phyloP scores from a whole-genome alignment of 768 basidiomycete genomes.

The Thelephora aurantiotincta region DNA sequence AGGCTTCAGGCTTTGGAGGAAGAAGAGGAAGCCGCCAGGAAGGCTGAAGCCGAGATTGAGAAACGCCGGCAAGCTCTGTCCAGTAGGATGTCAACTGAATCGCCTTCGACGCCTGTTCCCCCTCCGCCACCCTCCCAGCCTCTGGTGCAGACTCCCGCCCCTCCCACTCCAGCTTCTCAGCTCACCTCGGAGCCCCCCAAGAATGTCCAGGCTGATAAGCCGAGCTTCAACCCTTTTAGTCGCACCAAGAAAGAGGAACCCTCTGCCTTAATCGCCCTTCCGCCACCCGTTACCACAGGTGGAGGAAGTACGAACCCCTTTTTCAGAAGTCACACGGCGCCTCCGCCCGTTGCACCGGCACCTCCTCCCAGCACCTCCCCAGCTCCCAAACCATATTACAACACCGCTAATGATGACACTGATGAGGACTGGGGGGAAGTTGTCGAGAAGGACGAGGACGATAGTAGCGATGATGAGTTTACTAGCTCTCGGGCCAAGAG shows the following conservation, averaged over 20 bases:
- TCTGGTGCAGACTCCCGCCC: conserved; percentile 14
- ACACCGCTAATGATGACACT: conserved; percentile 41
- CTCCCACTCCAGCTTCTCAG: conserved; percentile 15
- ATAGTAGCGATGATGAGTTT: conserved; percentile 72
- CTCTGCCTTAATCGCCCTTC: conserved; percentile 17
- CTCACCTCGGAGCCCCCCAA: conserved; percentile 21
- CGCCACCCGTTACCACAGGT: conserved; percentile 20
- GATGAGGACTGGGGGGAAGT: conserved; percentile 85
- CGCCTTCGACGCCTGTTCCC: conserved; percentile 13
- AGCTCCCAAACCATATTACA: conserved; percentile 42
- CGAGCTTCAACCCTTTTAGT: conserved; percentile 73
- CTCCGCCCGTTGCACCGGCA: conserved; percentile 22
- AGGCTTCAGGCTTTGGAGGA: conserved; percentile 62
- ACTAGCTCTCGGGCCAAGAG: conserved; percentile 48
- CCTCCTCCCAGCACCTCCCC: conserved; percentile 33
- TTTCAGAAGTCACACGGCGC: conserved; percentile 35
- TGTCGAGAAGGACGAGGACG: conserved; percentile 52
- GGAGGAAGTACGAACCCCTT: conserved; percentile 64
- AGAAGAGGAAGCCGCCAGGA: conserved; percentile 31
- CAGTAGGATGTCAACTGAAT: conserved; percentile 3
- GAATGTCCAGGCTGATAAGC: conserved; percentile 27
- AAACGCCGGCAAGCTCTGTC: conserved; percentile 13
- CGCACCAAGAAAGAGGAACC: conserved; percentile 40
- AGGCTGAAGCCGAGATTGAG: conserved; percentile 28
- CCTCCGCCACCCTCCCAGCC: conserved; percentile 11